Base-by-base conservation (phyloP, 2,329 filamentous ascomycete species). In the Botryosphaeria dothidea region DNA sequence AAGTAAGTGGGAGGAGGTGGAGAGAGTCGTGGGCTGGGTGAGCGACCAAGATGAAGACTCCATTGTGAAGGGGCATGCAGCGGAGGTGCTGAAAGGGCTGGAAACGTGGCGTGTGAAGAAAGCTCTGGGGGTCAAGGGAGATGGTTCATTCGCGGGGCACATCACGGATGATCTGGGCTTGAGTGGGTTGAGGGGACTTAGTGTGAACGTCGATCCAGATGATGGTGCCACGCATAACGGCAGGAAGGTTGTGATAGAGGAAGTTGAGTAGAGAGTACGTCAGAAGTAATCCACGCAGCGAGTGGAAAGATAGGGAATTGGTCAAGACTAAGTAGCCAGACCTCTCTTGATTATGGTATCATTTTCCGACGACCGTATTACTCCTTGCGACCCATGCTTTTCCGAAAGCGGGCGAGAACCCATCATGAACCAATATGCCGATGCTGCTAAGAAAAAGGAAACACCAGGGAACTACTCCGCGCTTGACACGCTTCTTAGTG, bases 11-110 rank as follows among this genome's bases (percentile, higher is more conserved):
- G 81, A 83, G 29, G 87, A 92, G 63, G 84, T 92, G n/a, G 75
- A 83, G 69, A 81, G 85, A 54, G 84, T 89, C 9, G 73, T 92
- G 45, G 76, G 78, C 60, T 92, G 92, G 74, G 82, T 91, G n/a
- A 82, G 83, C 6, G 81, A 79, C 43, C 88, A 86, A 25, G 90
- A 93, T 74, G 84, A 82, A 25, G 90, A 93, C 72, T 88, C 85
- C 0, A 77, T 93, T 46, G 90, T 91, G 11, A 83, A 83, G 67
- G 83, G 88, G 69, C 89, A 92, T 74, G 89, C 89, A 2, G 78
- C 77, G 34, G 88, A 88, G 69, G 88, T 89, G n/a, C 74, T 88
- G 11, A 90, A 92, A 73, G 89, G 85, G 56, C 72, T 92, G 66
- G 84, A 88, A 69, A 85, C 83, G 65, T 89, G 86, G 85, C 82